Evolutionary conservation across 306 rosid species (phyloP).

Genomic region (Arachis stenosperma): DNA sequence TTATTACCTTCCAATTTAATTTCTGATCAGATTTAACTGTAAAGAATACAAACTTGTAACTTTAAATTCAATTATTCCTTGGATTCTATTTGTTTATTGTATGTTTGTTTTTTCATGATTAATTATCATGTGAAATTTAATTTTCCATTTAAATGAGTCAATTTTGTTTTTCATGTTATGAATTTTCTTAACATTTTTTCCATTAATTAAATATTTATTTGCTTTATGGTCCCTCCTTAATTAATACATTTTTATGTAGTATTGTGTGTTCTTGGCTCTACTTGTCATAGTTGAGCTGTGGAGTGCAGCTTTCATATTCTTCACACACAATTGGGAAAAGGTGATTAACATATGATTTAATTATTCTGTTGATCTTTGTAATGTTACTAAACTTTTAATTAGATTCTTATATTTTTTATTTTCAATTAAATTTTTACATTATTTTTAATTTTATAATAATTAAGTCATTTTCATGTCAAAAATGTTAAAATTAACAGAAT

Average conservation of each 20-base stretch:
- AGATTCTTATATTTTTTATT: too few relatives aligned
- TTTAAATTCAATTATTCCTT: too few relatives aligned
- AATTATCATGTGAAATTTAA: not conserved
- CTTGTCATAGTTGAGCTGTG: conserved; percentile 25
- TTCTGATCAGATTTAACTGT: not conserved
- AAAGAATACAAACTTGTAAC: not conserved
- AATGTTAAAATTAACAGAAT: too few relatives aligned
- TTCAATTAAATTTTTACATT: too few relatives aligned
- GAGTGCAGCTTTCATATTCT: conserved; percentile 25
- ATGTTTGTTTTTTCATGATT: not conserved
- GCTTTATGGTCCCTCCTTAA: conserved; percentile 13
- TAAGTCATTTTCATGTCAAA: too few relatives aligned
- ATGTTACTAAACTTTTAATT: too few relatives aligned
- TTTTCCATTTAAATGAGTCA: not conserved
- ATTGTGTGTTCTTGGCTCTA: conserved; percentile 31
- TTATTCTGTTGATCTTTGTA: too few relatives aligned
- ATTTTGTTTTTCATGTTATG: not conserved
- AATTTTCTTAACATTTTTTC: not conserved
- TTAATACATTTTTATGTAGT: conserved; percentile 29
- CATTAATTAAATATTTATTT: not conserved
- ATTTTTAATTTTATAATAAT: too few relatives aligned
- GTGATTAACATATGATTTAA: not conserved
- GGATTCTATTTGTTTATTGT: too few relatives aligned
- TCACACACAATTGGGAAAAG: conserved; percentile 36
- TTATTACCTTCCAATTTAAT: not conserved